Evolutionary conservation across 805 yeast species (phyloP).

Genomic region (Spathaspora gorwiae): DNA sequence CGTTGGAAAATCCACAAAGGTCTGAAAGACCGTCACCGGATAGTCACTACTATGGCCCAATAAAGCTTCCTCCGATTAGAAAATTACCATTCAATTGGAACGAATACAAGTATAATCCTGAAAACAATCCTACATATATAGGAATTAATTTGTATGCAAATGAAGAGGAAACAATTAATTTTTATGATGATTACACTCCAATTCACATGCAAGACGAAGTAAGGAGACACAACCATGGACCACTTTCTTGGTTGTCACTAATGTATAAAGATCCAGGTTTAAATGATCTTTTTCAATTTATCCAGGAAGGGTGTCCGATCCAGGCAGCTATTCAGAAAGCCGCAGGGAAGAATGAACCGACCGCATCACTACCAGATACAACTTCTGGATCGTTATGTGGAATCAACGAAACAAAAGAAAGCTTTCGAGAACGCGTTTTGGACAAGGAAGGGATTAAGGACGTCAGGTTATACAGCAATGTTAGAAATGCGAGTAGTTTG

Average conservation of each 20-base stretch:
- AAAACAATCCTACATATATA: slow-evolving; percentile 9
- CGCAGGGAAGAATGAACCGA: slow-evolving; percentile 3
- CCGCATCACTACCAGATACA: background rate
- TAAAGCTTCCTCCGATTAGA: background rate
- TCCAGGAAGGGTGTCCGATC: background rate
- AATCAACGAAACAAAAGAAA: slow-evolving; percentile 12
- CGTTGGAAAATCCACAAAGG: background rate
- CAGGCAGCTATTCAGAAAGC: background rate
- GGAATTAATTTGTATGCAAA: slow-evolving; percentile 22
- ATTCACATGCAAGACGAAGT: slow-evolving; percentile 33
- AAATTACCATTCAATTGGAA: slow-evolving; percentile 4
- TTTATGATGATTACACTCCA: slow-evolving; percentile 41
- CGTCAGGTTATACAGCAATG: slow-evolving; percentile 11
- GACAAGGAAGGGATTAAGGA: slow-evolving; percentile 22
- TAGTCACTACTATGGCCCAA: background rate
- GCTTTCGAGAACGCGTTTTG: slow-evolving; percentile 20
- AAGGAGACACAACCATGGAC: slow-evolving; percentile 46
- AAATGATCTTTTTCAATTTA: slow-evolving; percentile 6
- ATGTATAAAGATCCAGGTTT: slow-evolving; percentile 42
- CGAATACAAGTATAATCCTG: slow-evolving; percentile 3
- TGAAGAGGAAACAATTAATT: slow-evolving; percentile 33
- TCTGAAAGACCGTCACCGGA: background rate
- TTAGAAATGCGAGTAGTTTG: slow-evolving; percentile 1
- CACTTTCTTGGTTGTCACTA: slow-evolving; percentile 46
- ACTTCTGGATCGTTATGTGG: background rate